Conservation (phyloP, 108 stramenopile genomes). For the Chaetoceros muelleri region DNA sequence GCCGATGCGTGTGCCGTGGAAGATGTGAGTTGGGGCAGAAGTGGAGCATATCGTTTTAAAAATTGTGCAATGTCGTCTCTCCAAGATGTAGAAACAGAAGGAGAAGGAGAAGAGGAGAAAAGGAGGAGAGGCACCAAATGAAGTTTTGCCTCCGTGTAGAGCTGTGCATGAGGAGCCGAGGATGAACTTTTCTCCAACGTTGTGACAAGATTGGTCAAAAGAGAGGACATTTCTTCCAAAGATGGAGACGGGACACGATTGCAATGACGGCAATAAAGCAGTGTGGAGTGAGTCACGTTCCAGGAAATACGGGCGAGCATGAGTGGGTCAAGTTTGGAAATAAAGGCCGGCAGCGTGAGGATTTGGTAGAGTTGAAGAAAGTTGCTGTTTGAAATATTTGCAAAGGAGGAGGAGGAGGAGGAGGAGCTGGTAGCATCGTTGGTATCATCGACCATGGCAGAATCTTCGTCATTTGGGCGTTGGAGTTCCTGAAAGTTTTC, state of each 20-base stretch:
- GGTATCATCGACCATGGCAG: too few species aligned
- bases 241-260: conserved; percentile 34
- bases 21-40: conserved; percentile 45
- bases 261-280: conserved; percentile 29
- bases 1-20: conserved; percentile 4
- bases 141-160: conserved; percentile 20
- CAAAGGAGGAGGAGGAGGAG: conserved; percentile 15
- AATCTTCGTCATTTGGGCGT: too few species aligned
- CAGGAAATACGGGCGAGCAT: conserved; percentile 76
- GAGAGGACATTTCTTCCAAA: conserved; percentile 7
- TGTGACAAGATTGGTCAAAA: conserved; percentile 38
- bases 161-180: conserved; percentile 14
- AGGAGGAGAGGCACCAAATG: background rate
- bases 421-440: too few species aligned
- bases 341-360: too few species aligned
- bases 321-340: conserved; percentile 78
- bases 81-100: background rate
- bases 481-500: background rate
- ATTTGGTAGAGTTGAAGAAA: too few species aligned
- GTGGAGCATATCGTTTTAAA: conserved; percentile 36
- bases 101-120: background rate
- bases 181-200: conserved; percentile 32
- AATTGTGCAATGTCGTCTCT: conserved; percentile 33
- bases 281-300: conserved; percentile 45
- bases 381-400: conserved; percentile 29